Percentiles rank a stretch among this genome's conserved stretches.
phyloP scores from a whole-genome alignment of 106 monocot genomes.

The Dendrobium catenatum region DNA sequence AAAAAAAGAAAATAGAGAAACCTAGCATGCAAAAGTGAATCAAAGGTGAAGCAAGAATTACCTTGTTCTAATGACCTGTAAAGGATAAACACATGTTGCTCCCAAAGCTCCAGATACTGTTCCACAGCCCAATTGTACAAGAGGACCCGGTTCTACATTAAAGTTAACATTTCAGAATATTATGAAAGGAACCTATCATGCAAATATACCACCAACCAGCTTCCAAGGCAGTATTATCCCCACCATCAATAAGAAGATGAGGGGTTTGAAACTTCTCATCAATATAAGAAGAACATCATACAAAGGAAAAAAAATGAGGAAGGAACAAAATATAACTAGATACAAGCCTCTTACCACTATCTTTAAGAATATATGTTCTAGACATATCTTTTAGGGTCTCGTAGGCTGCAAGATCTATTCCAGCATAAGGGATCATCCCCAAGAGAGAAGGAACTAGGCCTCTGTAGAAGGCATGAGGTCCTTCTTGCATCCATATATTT shows the following conservation, averaged over 20 bases:
- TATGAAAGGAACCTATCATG: background rate
- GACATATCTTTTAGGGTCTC: slow-evolving; percentile 92
- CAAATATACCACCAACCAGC: background rate
- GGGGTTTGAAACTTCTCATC: background rate
- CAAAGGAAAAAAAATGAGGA: background rate
- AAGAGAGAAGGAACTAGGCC: slow-evolving; percentile 79
- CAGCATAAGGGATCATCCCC: slow-evolving; percentile 96
- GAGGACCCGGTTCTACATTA: slow-evolving; percentile 75
- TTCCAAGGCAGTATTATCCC: background rate
- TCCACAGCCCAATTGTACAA: slow-evolving; percentile 88
- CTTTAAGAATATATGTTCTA: slow-evolving; percentile 62
- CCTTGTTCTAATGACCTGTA: slow-evolving; percentile 98
- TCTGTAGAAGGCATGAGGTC: slow-evolving; percentile 88
- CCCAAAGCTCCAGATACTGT: slow-evolving; percentile 91
- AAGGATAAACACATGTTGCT: slow-evolving; percentile 92
- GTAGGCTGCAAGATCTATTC: slow-evolving; percentile 91
- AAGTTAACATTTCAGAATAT: background rate
- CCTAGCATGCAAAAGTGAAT: background rate
- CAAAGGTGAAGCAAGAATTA: slow-evolving; percentile 7
- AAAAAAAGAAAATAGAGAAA: background rate
- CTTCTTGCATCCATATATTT: slow-evolving; percentile 84
- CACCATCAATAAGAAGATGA: background rate
- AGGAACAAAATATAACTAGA: background rate
- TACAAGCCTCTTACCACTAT: slow-evolving; percentile 44
- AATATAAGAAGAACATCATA: background rate